Evolutionary conservation across 1,139 yeast genomes (phyloP), one percentile per base, ranked within the genome.

Genomic region (Blastobotrys petasosporus): DNA sequence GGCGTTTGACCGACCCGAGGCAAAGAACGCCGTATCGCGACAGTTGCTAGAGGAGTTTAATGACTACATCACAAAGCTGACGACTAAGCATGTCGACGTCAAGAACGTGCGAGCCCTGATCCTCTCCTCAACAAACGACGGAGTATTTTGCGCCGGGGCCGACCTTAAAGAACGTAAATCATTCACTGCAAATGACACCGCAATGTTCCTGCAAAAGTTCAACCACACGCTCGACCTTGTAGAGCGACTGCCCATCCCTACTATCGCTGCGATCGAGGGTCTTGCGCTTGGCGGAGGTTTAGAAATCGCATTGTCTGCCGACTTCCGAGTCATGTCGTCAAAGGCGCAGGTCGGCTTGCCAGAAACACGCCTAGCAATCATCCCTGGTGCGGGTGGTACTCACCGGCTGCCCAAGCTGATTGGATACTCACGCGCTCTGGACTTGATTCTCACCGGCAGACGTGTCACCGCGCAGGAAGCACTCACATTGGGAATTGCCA

Each of bases 301-400:
- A 5, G 65, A 61, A 45, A 48, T 61, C 9, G 64, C 65, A 1
- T 49, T 61, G 42, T 41, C 59, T 12, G 55, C 64, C 7, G 65
- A 61, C 41, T 55, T 61, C 48, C 49, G 65, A 16, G 62, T 60
- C 3, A 46, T 59, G 30, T 51, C 56, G n/a, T 13, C 47, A 4
- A 37, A 34, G 8, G 59, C 62, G 7, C 44, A 48, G 20, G 53
- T 60, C 6, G 63, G 61, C 1, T 52, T 60, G 9, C 58, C 64
- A 6, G 64, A 60, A 43, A 58, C 63, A 11, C 53, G 62, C 4
- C 52, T 60, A 29, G 64, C 63, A 1, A 60, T 60, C 41, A 47
- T 60, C 15, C 64, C 64, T 6, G 65, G 62, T 0, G 66, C 66
- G 4, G 66, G 66, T 10, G 66, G 66, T 7, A 63, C 66, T 3